These are phyloP conservation scores for Plantago coronopus DNA, from an alignment of 305 asterid species.

Conservation along the genomic window DNA sequence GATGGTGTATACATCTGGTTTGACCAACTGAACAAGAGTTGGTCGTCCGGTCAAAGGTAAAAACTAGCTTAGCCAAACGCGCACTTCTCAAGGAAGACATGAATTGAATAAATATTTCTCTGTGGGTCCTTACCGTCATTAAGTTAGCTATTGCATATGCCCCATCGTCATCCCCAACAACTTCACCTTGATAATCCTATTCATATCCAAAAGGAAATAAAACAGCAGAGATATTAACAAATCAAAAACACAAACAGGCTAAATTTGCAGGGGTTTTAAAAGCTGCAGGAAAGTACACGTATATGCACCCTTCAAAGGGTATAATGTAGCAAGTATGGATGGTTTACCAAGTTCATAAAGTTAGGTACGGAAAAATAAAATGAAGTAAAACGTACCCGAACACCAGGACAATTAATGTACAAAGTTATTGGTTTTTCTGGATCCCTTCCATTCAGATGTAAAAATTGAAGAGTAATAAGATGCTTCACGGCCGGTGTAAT, in stretches of 20 bases:
- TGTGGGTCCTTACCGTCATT: slow-evolving; percentile 60
- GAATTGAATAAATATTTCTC: background rate
- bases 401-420: slow-evolving; percentile 85
- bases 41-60: slow-evolving; percentile 13
- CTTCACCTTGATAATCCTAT: slow-evolving; percentile 74
- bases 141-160: slow-evolving; percentile 82
- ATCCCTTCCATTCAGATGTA: slow-evolving; percentile 79
- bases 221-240: slow-evolving; percentile 2
- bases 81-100: slow-evolving; percentile 1
- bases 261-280: background rate
- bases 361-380: background rate
- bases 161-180: slow-evolving; percentile 85
- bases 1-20: slow-evolving; percentile 77
- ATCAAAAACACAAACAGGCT: background rate
- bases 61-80: background rate
- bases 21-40: slow-evolving; percentile 50
- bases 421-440: slow-evolving; percentile 75
- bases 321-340: too few species aligned
- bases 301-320: background rate
- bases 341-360: background rate
- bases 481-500: slow-evolving; percentile 86
- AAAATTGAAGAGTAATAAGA: slow-evolving; percentile 77
- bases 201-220: slow-evolving; percentile 16
- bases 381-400: slow-evolving; percentile 73
- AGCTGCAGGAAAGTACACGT: background rate